These are phyloP conservation scores for Pouteria glomerata DNA, from an alignment of 148 eudicot genomes.

Conservation along the genomic window DNA sequence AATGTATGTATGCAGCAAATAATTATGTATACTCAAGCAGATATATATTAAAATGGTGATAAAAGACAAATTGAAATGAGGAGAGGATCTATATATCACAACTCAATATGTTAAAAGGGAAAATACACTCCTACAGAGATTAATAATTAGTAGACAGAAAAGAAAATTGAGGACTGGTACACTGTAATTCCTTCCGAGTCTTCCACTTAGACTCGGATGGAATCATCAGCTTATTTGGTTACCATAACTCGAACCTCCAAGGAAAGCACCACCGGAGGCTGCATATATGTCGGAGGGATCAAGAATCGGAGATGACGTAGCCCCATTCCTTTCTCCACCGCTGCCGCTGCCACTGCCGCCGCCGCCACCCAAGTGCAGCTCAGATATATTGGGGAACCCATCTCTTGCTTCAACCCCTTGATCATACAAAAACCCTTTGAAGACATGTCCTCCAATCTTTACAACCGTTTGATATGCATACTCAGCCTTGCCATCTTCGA, in stretches of 20 bases:
- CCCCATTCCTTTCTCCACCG: no score
- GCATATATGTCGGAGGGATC: conserved; percentile 50
- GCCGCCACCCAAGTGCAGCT: conserved; percentile 67
- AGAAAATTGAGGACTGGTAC: conserved; percentile 6
- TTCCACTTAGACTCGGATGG: background rate
- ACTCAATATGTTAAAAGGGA: conserved; percentile 7
- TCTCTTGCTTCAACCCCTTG: conserved; percentile 70
- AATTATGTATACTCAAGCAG: no score
- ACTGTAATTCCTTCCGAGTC: conserved; percentile 1
- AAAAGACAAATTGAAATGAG: no score
- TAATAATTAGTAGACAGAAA: conserved; percentile 5
- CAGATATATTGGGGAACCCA: conserved; percentile 67
- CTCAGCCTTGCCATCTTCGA: conserved; percentile 78
- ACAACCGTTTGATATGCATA: conserved; percentile 83
- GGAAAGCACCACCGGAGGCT: conserved; percentile 47
- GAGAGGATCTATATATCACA: background rate
- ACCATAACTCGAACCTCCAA: conserved; percentile 67
- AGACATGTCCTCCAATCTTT: conserved; percentile 77
- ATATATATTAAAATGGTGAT: no score
- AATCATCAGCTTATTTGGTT: conserved; percentile 46
- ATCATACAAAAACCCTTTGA: conserved; percentile 87
- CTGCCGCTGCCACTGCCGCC: no score
- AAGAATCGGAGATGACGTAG: conserved; percentile 32
- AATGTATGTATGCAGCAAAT: no score
- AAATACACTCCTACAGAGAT: conserved; percentile 16